Evolutionary conservation across 1,284 basidiomycete genomes (phyloP).

Genomic region (Trichosporon sp.): DNA sequence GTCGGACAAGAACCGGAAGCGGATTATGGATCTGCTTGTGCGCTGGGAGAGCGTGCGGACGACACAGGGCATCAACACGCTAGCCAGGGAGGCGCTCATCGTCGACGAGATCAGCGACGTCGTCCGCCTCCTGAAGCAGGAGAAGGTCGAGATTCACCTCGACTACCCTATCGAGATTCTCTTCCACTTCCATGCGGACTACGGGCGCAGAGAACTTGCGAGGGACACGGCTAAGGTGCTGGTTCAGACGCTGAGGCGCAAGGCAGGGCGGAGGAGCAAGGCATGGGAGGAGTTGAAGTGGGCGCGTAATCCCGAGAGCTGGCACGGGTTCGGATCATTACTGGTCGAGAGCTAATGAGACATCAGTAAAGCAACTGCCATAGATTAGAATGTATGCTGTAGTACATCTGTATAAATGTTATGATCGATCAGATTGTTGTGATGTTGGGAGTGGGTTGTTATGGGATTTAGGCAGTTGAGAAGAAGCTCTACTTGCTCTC

Average conservation of each 20-base stretch:
- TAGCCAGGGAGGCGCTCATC: neutral
- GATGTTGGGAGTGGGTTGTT: neutral
- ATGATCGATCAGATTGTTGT: neutral
- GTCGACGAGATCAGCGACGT: neutral
- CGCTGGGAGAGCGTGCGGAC: neutral
- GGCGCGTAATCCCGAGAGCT: neutral
- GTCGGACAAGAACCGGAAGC: constrained; percentile 18
- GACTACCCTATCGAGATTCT: neutral
- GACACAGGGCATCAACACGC: neutral
- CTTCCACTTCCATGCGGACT: constrained; percentile 1
- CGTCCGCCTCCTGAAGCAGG: neutral
- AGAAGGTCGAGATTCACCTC: neutral
- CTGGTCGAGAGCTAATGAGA: neutral
- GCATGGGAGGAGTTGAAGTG: neutral
- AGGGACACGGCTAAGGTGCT: neutral
- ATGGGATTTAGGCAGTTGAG: neutral
- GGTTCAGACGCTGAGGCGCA: neutral
- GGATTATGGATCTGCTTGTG: neutral
- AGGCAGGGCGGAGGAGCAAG: neutral
- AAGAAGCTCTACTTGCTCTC: neutral
- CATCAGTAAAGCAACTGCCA: neutral
- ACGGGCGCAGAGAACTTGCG: neutral
- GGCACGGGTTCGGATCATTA: constrained; percentile 6
- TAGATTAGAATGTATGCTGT: constrained; percentile 4
- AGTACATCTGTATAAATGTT: constrained; percentile 12